Base-by-base conservation (phyloP, 345 rosid species). In the Sonneratia alba region DNA sequence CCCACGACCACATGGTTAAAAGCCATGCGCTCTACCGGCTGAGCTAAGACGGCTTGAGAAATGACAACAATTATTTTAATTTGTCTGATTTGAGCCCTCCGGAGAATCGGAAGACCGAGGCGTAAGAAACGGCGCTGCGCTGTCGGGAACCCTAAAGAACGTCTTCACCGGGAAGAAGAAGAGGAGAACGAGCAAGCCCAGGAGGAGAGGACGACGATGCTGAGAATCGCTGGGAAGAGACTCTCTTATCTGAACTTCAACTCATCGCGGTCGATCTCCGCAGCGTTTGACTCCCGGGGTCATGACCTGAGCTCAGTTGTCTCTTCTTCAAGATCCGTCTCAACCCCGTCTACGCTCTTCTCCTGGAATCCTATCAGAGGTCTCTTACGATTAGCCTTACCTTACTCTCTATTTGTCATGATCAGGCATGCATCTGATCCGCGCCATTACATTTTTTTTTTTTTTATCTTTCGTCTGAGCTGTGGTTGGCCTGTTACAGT, bases 21-120 rank as follows among this genome's bases (percentile, higher is more conserved):
- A 88, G 89, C 87, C 91, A 87, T 72, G 88, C 88, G 91, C 89
- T 89, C 88, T 89, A 87, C 89, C 89, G 36, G 77, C 89, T 88
- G 87, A 88, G 94, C 91, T 84, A 89, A 87, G 88, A 77, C 84
- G 91, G 89, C 87, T 47, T 13, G 43, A 9, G 3, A 42, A 42
- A 42, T 42, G 6, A 2, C 2, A 1, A 4, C 32, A 27, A 27
- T 27, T 27, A 27, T 27, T 27, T 27, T 27, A 27, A 27, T 27
- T 27, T 27, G 32, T 27, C 32, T 0, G 32, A 27, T 27, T 27
- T 27, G 32, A 27, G 32, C 0, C 32, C 32, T 27, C 32, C 32
- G 32, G n/a, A n/a, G n/a, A n/a, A n/a, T n/a, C n/a, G n/a, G 32
- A 27, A 27, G 32, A 0, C 32, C 32, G 32, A 0, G 0, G 32